These are phyloP conservation scores for Hypericum perforatum DNA, from an alignment of 345 rosid genomes.

Conservation along the genomic window DNA sequence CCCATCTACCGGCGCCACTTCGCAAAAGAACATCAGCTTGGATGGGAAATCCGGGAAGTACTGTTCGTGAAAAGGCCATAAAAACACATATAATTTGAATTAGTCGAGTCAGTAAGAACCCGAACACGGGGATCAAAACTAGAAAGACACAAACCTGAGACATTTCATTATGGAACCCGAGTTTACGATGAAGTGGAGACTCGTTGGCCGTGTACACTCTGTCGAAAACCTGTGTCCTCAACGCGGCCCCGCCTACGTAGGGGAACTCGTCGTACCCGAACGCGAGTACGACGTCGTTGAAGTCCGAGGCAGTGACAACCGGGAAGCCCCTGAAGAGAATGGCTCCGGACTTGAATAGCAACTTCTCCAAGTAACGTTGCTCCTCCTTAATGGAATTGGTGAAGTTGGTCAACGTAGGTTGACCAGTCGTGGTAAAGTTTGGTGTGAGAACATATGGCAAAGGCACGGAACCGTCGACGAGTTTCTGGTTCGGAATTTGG, in stretches of 20 bases:
- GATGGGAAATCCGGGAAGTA: conserved; percentile 90
- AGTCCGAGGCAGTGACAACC: conserved; percentile 46
- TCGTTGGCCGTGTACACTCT: conserved; percentile 90
- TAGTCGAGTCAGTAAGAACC: no score
- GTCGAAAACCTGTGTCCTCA: conserved; percentile 62
- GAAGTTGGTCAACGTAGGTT: conserved; percentile 23
- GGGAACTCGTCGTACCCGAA: conserved; percentile 87
- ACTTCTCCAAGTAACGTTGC: conserved; percentile 46
- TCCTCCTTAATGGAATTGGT: conserved; percentile 27
- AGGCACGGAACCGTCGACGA: no score
- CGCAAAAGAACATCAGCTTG: conserved; percentile 81
- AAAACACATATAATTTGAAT: not conserved
- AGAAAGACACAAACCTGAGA: conserved; percentile 43
- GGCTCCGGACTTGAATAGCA: conserved; percentile 55
- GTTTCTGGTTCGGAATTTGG: no score
- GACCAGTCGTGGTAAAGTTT: no score
- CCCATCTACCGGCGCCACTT: conserved; percentile 69
- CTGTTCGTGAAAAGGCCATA: not conserved
- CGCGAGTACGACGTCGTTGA: conserved; percentile 79
- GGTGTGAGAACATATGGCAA: no score
- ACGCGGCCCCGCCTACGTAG: conserved; percentile 89
- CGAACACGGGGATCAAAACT: no score
- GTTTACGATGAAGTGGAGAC: conserved; percentile 79
- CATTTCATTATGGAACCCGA: conserved; percentile 92
- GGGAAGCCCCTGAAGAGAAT: conserved; percentile 64